These are phyloP conservation scores for Solanum peruvianum DNA, from an alignment of 257 asterid genomes.

Conservation along the genomic window DNA sequence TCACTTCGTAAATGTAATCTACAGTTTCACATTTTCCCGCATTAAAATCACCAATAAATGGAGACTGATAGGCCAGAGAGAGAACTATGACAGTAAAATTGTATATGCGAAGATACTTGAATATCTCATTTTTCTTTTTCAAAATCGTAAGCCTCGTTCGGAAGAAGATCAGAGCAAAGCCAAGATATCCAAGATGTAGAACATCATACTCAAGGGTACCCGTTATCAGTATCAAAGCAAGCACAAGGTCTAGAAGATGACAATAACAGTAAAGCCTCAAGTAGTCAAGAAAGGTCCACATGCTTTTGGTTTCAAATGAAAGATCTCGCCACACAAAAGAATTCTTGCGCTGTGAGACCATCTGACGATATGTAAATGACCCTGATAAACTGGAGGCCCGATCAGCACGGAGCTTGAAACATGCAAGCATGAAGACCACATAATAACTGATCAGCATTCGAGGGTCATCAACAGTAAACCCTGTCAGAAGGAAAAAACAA, in stretches of 20 bases:
- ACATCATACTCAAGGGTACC: constrained; percentile 95
- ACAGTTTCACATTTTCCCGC: constrained; percentile 76
- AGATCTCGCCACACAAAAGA: constrained; percentile 93
- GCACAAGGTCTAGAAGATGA: constrained; percentile 95
- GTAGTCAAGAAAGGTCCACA: constrained; percentile 97
- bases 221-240: constrained; percentile 73
- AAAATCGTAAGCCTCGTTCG: constrained; percentile 86
- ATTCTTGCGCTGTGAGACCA: constrained; percentile 82
- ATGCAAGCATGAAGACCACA: constrained; percentile 80
- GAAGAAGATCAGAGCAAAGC: constrained; percentile 89
- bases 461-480: constrained; percentile 88
- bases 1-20: constrained; percentile 86
- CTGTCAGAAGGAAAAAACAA: constrained; percentile 30
- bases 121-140: constrained; percentile 86
- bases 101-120: constrained; percentile 75
- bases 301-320: constrained; percentile 93
- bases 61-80: constrained; percentile 95
- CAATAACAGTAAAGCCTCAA: constrained; percentile 97
- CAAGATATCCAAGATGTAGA: constrained; percentile 94
- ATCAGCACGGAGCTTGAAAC: constrained; percentile 92
- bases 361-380: constrained; percentile 59
- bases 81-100: constrained; percentile 88
- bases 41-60: constrained; percentile 67
- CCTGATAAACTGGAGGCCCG: constrained; percentile 61
- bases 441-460: constrained; percentile 81